These are phyloP conservation scores for Dactylella cylindrospora DNA, from an alignment of 2,329 filamentous ascomycete species.

Conservation along the genomic window DNA sequence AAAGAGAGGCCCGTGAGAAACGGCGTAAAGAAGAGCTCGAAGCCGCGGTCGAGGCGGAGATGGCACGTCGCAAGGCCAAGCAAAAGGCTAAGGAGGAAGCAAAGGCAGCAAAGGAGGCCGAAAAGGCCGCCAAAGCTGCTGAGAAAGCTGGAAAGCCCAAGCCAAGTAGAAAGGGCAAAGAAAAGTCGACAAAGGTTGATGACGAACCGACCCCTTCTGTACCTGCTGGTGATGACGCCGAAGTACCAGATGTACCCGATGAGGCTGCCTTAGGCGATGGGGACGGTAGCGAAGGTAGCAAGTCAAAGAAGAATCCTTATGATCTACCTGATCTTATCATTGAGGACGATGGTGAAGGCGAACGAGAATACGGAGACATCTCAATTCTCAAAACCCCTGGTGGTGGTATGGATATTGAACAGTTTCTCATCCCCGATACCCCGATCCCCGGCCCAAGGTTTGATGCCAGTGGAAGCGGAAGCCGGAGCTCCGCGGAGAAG, in stretches of 20 bases:
- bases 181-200: constrained; percentile 13
- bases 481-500: constrained; percentile 27
- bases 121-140: constrained; percentile 27
- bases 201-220: constrained; percentile 19
- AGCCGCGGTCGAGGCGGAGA: constrained; percentile 24
- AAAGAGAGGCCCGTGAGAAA: constrained; percentile 25
- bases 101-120: constrained; percentile 31
- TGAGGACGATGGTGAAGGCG: constrained; percentile 26
- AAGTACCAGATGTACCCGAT: constrained; percentile 27
- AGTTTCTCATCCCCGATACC: constrained; percentile 40
- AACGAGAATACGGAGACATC: constrained; percentile 10
- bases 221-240: constrained; percentile 16
- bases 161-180: constrained; percentile 19
- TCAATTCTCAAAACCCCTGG: constrained; percentile 31
- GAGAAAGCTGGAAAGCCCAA: constrained; percentile 13
- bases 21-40: constrained; percentile 23
- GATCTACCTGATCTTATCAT: constrained; percentile 38
- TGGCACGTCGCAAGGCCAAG: constrained; percentile 27
- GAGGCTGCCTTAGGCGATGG: constrained; percentile 19
- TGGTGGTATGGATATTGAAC: constrained; percentile 34
- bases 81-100: constrained; percentile 34
- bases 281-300: constrained; percentile 27
- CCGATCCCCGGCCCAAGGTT: constrained; percentile 24
- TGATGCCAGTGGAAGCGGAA: not conserved
- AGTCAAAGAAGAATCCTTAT: constrained; percentile 23